A percentile compares a stretch with the other conserved stretches of the same genome.
phyloP scores from a whole-genome alignment of 73 alveolate species.

The Symbiodinium natans region DNA sequence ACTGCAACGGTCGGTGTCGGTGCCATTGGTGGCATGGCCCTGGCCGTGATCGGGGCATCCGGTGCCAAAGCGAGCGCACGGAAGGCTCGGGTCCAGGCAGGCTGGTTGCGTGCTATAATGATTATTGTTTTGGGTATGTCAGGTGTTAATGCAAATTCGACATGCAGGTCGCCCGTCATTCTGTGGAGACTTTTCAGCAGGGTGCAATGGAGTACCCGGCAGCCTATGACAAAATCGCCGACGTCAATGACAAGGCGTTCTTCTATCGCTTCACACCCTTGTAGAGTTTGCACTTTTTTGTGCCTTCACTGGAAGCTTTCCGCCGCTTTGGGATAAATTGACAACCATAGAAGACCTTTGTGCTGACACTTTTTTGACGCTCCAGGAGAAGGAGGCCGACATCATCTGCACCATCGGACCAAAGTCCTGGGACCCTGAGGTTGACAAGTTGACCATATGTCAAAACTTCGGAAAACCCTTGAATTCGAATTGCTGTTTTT shows the following conservation, averaged over 20 bases:
- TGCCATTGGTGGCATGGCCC: not conserved
- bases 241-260: slow-evolving; percentile 54
- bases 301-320: not conserved
- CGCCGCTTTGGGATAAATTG: not conserved
- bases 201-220: slow-evolving; percentile 71
- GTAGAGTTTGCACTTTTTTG: not conserved
- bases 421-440: slow-evolving; percentile 92
- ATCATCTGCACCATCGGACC: slow-evolving; percentile 94
- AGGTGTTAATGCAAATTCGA: not conserved
- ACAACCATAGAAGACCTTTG: not conserved
- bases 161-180: slow-evolving; percentile 36
- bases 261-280: not conserved
- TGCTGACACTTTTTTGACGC: not conserved
- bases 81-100: not conserved
- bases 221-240: slow-evolving; percentile 80
- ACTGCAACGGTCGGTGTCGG: not conserved
- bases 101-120: no score
- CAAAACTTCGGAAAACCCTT: not conserved
- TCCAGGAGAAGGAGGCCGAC: slow-evolving; percentile 80
- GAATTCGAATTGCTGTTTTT: not conserved
- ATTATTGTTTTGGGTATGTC: not conserved
- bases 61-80: slow-evolving; percentile 3
- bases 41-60: slow-evolving; percentile 66
- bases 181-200: slow-evolving; percentile 71
- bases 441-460: not conserved